phyloP scores from a whole-genome alignment of 2,329 filamentous ascomycete genomes.

The Colletotrichum tropicicola region DNA sequence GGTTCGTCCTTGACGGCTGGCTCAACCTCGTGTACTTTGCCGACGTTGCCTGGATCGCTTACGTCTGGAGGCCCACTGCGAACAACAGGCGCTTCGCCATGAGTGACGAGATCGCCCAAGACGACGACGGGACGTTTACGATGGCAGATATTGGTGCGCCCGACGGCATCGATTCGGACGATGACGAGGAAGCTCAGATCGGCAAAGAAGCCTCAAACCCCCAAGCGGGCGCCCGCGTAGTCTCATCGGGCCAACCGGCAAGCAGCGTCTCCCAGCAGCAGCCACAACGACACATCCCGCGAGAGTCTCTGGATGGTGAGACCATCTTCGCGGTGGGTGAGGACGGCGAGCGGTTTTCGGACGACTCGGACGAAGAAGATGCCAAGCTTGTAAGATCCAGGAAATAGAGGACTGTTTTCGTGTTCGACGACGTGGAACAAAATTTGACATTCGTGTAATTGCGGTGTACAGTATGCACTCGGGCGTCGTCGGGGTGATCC shows the following conservation, averaged over 20 bases:
- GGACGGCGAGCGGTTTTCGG: conserved; percentile 82
- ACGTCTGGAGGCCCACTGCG: conserved; percentile 94
- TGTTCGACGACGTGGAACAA: background rate
- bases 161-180: conserved; percentile 62
- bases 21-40: conserved; percentile 95
- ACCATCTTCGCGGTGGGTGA: conserved; percentile 96
- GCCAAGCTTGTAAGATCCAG: conserved; percentile 61
- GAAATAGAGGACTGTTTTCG: conserved; percentile 41
- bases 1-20: conserved; percentile 98
- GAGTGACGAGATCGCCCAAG: conserved; percentile 98
- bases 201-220: conserved; percentile 45
- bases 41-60: conserved; percentile 92
- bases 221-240: conserved; percentile 26
- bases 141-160: conserved; percentile 89
- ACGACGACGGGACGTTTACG: conserved; percentile 94
- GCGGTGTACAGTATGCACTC: conserved; percentile 11
- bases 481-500: background rate
- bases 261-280: conserved; percentile 25
- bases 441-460: conserved; percentile 24
- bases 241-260: conserved; percentile 8
- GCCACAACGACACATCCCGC: conserved; percentile 48
- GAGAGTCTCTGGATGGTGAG: conserved; percentile 79
- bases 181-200: conserved; percentile 65
- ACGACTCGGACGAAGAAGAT: conserved; percentile 73
- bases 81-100: conserved; percentile 98